phyloP scores from a whole-genome alignment of 2,329 filamentous ascomycete species.

The Leptosphaerulina australis region DNA sequence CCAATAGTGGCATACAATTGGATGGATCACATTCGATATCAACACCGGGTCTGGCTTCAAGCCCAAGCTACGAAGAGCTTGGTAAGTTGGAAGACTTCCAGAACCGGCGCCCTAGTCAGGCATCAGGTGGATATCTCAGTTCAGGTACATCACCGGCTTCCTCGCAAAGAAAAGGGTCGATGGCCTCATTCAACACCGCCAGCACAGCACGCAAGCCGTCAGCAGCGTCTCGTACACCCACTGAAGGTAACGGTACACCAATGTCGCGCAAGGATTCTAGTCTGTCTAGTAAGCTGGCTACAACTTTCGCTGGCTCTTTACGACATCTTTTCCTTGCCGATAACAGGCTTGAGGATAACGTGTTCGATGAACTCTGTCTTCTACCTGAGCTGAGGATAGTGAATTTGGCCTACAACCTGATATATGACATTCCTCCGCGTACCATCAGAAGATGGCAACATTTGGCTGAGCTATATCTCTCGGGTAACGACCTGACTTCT shows the following conservation, averaged over 20 bases:
- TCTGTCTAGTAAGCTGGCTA: slow-evolving; percentile 76
- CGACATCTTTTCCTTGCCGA: slow-evolving; percentile 87
- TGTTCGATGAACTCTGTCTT: slow-evolving; percentile 87
- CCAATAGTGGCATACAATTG: slow-evolving; percentile 43
- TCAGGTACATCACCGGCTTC: slow-evolving; percentile 74
- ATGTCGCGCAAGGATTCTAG: slow-evolving; percentile 84
- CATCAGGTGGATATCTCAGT: slow-evolving; percentile 76
- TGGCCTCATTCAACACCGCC: slow-evolving; percentile 73
- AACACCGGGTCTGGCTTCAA: slow-evolving; percentile 53
- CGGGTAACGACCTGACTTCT: slow-evolving; percentile 90
- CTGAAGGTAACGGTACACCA: slow-evolving; percentile 64
- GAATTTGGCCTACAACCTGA: slow-evolving; percentile 92
- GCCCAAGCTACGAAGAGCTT: slow-evolving; percentile 79
- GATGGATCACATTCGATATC: slow-evolving; percentile 54
- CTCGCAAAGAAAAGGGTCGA: slow-evolving; percentile 75
- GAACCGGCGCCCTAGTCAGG: slow-evolving; percentile 79
- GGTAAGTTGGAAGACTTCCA: slow-evolving; percentile 67
- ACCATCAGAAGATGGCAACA: slow-evolving; percentile 89
- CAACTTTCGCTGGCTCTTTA: slow-evolving; percentile 87
- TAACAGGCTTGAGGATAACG: slow-evolving; percentile 91
- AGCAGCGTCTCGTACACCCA: slow-evolving; percentile 70
- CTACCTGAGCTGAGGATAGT: slow-evolving; percentile 84
- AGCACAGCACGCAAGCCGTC: slow-evolving; percentile 72
- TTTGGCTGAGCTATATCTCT: slow-evolving; percentile 89
- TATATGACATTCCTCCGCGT: slow-evolving; percentile 88